Evolutionary conservation across 2,329 filamentous ascomycete species (phyloP).

Genomic region (Exophiala sp.): DNA sequence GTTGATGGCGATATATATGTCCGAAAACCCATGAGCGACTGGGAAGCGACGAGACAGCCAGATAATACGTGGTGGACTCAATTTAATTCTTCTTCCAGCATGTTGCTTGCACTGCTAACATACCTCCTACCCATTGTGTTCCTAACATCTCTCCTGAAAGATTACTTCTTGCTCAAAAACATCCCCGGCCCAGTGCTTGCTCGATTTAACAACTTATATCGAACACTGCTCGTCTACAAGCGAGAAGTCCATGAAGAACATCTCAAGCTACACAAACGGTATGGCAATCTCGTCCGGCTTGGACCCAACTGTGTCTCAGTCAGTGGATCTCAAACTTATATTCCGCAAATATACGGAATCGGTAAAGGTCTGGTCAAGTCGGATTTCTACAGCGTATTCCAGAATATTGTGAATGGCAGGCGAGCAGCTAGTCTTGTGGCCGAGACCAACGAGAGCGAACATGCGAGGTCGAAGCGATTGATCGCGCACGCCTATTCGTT

Average conservation of each 20-base stretch:
- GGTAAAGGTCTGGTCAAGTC: conserved; percentile 26
- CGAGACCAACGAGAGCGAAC: conserved; percentile 39
- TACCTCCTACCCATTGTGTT: conserved; percentile 9
- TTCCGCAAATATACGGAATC: conserved; percentile 28
- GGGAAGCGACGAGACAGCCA: neutral
- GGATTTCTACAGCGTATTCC: conserved; percentile 32
- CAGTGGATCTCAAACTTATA: conserved; percentile 16
- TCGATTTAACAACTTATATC: conserved; percentile 29
- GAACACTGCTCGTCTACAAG: conserved; percentile 29
- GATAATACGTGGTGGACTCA: too few species aligned
- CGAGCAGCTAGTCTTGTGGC: conserved; percentile 36
- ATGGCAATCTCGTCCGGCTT: conserved; percentile 31
- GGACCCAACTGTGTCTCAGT: conserved; percentile 34
- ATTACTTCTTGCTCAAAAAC: conserved; percentile 33
- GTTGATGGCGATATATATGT: neutral
- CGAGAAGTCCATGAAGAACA: conserved; percentile 27
- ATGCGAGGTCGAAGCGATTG: conserved; percentile 40
- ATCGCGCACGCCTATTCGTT: conserved; percentile 42
- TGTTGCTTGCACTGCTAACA: conserved; percentile 14
- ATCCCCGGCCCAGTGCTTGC: conserved; percentile 32
- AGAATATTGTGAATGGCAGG: conserved; percentile 31
- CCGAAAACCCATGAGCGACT: neutral
- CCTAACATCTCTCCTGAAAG: conserved; percentile 3
- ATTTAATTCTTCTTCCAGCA: neutral
- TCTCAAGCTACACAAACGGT: conserved; percentile 27